Conservation (phyloP, 441 rosid genomes). For the Theobroma grandiflorum region DNA sequence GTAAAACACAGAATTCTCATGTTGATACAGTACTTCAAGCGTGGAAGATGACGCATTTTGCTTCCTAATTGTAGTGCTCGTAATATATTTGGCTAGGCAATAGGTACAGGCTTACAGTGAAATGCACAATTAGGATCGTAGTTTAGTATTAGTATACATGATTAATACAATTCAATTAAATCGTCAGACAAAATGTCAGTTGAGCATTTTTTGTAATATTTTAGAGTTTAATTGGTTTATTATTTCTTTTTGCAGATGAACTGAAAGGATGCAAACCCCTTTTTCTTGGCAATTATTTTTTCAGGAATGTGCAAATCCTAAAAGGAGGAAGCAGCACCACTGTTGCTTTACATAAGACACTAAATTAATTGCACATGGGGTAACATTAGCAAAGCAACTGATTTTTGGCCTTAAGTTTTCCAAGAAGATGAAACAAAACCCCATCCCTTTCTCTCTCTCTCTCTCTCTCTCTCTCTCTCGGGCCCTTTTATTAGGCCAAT, state of each 20-base stretch:
- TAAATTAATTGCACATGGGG: conserved; percentile 31
- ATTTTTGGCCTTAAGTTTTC: background rate
- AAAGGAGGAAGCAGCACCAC: conserved; percentile 1
- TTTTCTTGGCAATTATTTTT: conserved; percentile 8
- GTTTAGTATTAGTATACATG: too few relatives aligned
- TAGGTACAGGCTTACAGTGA: too few relatives aligned
- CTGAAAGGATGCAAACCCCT: background rate
- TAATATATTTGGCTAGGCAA: too few relatives aligned
- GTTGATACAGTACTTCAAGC: too few relatives aligned
- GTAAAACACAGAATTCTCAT: too few relatives aligned
- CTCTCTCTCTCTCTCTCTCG: background rate
- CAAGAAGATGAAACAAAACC: background rate
- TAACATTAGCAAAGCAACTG: background rate
- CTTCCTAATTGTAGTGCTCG: too few relatives aligned
- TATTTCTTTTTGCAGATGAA: background rate
- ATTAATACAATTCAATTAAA: background rate
- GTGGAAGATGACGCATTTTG: too few relatives aligned
- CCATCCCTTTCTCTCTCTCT: background rate
- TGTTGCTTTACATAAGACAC: conserved; percentile 27
- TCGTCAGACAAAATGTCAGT: background rate
- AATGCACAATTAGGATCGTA: too few relatives aligned
- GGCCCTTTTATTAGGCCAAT: background rate
- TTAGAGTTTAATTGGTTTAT: background rate
- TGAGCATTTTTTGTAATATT: background rate
- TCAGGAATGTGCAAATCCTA: background rate